Evolutionary conservation across 768 basidiomycete species (phyloP).

Genomic region (Russula emetica): DNA sequence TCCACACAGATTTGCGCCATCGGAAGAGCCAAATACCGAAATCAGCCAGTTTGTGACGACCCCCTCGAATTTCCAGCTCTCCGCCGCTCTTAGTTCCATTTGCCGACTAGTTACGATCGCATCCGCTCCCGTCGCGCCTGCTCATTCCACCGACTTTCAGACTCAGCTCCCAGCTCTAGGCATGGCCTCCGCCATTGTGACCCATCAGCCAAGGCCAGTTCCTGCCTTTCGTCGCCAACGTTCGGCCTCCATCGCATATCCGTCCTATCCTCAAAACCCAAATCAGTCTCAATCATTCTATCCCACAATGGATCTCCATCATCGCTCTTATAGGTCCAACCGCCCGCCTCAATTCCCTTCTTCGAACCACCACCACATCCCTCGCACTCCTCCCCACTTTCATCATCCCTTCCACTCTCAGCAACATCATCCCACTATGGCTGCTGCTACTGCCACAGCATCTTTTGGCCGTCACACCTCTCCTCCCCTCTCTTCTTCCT

Average conservation of each 20-base stretch:
- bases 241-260: conserved; percentile 19
- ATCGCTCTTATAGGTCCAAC: conserved; percentile 25
- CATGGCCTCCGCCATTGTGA: conserved; percentile 19
- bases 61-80: conserved; percentile 14
- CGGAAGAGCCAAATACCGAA: conserved; percentile 1
- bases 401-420: conserved; percentile 4
- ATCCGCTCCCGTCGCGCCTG: conserved; percentile 17
- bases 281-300: conserved; percentile 23
- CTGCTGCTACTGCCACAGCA: not conserved
- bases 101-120: conserved; percentile 26
- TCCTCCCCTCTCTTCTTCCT: conserved; percentile 15
- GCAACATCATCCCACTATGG: conserved; percentile 10
- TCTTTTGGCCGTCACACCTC: conserved; percentile 6
- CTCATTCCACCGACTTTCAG: conserved; percentile 2
- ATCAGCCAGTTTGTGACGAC: conserved; percentile 10
- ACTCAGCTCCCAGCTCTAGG: conserved; percentile 24
- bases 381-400: conserved; percentile 17
- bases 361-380: conserved; percentile 2
- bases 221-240: conserved; percentile 22
- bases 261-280: conserved; percentile 11
- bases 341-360: conserved; percentile 18
- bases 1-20: no score
- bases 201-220: conserved; percentile 24
- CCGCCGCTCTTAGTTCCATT: conserved; percentile 8
- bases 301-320: conserved; percentile 19